Evolutionary conservation across 257 asterid species (phyloP).

Genomic region (Capsicum pubescens): DNA sequence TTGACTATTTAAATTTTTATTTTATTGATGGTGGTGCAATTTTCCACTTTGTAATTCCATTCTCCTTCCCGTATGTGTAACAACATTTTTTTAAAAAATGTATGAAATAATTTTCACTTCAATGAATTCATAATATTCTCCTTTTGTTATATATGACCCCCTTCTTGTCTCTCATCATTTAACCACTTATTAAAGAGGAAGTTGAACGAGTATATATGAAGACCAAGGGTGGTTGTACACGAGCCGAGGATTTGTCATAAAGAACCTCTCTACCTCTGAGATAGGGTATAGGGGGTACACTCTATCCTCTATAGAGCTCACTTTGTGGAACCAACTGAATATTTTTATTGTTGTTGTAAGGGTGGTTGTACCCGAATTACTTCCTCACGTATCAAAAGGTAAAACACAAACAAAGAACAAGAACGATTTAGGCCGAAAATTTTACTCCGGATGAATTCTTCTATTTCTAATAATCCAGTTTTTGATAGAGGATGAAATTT

Average conservation of each 20-base stretch:
- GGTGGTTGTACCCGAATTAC: not conserved
- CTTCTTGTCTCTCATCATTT: not conserved
- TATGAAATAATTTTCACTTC: not conserved
- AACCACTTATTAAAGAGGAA: not conserved
- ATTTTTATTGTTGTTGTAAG: no score
- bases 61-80: no score
- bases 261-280: no score
- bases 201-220: slow-evolving; percentile 4
- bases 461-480: no score
- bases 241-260: no score
- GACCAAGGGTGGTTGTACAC: not conserved
- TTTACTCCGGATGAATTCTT: not conserved
- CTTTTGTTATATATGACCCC: not conserved
- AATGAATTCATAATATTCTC: not conserved
- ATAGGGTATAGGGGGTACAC: no score
- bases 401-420: not conserved
- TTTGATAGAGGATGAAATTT: no score
- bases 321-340: no score
- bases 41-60: not conserved
- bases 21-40: not conserved
- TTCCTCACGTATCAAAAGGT: not conserved
- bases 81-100: not conserved
- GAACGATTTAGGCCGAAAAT: not conserved
- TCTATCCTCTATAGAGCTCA: no score
- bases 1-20: not conserved